These are phyloP conservation scores for Colletotrichum chrysophilum DNA, from an alignment of 2,329 filamentous ascomycete genomes.

Conservation along the genomic window DNA sequence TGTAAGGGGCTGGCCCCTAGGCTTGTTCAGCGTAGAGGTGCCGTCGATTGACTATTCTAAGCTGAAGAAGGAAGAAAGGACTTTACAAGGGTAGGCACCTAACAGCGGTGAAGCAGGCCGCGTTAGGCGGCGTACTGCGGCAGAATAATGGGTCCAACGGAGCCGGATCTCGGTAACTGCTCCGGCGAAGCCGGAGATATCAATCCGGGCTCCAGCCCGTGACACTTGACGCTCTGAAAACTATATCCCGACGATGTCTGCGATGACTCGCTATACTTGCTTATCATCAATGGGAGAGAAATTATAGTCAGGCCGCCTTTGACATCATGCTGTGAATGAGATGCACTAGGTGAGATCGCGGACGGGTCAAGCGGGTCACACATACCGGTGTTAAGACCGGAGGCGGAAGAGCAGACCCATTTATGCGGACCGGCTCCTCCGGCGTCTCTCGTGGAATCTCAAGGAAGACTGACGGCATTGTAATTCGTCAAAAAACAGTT, in stretches of 20 bases:
- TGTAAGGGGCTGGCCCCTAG: too few species aligned
- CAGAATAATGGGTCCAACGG: too few species aligned
- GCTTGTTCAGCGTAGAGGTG: too few species aligned
- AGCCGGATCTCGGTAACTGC: too few species aligned
- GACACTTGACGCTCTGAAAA: rapidly evolving
- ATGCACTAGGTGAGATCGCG: neutral
- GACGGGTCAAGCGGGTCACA: neutral
- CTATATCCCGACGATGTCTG: rapidly evolving
- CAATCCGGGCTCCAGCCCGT: too few species aligned
- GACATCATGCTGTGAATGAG: neutral
- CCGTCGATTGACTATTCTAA: too few species aligned
- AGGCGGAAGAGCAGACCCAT: neutral
- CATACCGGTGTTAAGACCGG: neutral
- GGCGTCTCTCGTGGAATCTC: neutral
- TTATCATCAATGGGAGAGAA: rapidly evolving
- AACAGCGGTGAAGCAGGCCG: too few species aligned
- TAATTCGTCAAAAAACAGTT: neutral
- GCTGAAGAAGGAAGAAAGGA: too few species aligned
- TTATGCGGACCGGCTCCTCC: neutral
- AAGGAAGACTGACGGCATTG: neutral
- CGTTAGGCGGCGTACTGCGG: too few species aligned
- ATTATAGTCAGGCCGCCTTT: rapidly evolving
- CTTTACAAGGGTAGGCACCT: too few species aligned
- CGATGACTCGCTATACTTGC: neutral
- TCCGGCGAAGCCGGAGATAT: too few species aligned